Evolutionary conservation across 768 basidiomycete genomes (phyloP), one percentile per base, ranked within the genome.

Genomic region (Epithele typhae): DNA sequence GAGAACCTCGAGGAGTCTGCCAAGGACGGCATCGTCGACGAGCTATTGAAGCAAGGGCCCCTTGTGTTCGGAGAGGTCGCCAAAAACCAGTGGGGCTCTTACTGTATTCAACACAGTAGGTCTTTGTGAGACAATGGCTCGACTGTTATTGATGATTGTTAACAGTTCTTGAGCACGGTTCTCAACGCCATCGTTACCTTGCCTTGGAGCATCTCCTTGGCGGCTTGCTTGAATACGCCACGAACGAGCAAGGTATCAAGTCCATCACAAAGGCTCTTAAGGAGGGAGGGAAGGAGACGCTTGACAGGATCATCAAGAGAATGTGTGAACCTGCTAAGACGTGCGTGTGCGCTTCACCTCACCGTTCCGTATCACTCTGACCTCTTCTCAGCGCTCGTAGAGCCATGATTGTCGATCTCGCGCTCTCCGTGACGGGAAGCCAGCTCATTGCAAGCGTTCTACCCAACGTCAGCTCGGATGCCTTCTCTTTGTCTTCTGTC

Each of bases 61-160:
- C 62, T 60, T 0, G 72, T 85, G 21, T 91, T 91, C 53, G 73
- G 76, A 18, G 85, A 90, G 54, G 87, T 92, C 15, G 73, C 84
- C 17, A 90, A 87, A 69, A 92, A 81, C 51, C 89, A 92, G 60
- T 92, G 89, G 89, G 90, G 90, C 10, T 84, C 87, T 1, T 92
- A 90, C 56, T 91, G 88, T 61, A 74, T 91, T 22, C 87, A 90
- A 55, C 89, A 90, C 48, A 89, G 89, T 90, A 54, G 46, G 87
- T 66, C 9, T n/a, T n/a, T n/a, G n/a, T n/a, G n/a, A n/a, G n/a
- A n/a, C n/a, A n/a, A n/a, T n/a, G n/a, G n/a, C n/a, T n/a, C n/a
- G n/a, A n/a, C n/a, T n/a, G n/a, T n/a, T n/a, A n/a, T n/a, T n/a
- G n/a, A n/a, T n/a, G n/a, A n/a, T n/a, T n/a, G n/a, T n/a, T 22